Percentiles rank a stretch among this genome's conserved stretches.
Conservation (phyloP, 1,284 basidiomycete genomes). For the Trametes hirsuta region DNA sequence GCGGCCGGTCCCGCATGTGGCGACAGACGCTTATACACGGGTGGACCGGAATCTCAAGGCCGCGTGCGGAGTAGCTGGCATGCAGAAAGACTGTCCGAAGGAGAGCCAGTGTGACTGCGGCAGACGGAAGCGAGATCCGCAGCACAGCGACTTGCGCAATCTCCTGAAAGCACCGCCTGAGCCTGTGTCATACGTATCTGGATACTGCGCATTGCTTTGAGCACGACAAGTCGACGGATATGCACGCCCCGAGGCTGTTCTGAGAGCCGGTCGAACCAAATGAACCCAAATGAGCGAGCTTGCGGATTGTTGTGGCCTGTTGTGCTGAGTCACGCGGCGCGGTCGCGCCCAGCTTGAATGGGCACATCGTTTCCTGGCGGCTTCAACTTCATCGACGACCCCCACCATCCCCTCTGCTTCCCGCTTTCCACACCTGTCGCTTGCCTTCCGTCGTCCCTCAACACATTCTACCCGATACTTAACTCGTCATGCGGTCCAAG, state of each 20-base stretch:
- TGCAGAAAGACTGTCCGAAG: too few species aligned
- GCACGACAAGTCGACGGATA: too few species aligned
- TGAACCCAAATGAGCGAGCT: slow-evolving; percentile 30
- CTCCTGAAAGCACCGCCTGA: too few species aligned
- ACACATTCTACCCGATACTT: neutral
- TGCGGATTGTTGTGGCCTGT: slow-evolving; percentile 37
- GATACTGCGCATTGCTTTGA: too few species aligned
- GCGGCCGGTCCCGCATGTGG: neutral
- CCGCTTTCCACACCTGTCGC: neutral
- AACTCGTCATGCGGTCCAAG: slow-evolving; percentile 83
- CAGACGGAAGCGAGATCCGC: too few species aligned
- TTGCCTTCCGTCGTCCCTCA: neutral
- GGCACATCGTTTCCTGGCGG: slow-evolving; percentile 32
- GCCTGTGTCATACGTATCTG: too few species aligned
- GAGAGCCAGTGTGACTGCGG: too few species aligned
- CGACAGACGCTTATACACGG: too few species aligned
- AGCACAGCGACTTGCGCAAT: too few species aligned
- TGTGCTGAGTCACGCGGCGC: slow-evolving; percentile 36
- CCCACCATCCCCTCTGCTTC: slow-evolving; percentile 16
- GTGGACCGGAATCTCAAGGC: too few species aligned
- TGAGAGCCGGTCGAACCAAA: slow-evolving; percentile 11
- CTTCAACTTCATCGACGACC: slow-evolving; percentile 30
- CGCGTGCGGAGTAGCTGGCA: too few species aligned
- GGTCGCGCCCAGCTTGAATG: slow-evolving; percentile 27
- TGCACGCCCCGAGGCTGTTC: neutral